phyloP scores from a whole-genome alignment of 2,329 filamentous ascomycete species.

The Trichophyton mentagrophytes region DNA sequence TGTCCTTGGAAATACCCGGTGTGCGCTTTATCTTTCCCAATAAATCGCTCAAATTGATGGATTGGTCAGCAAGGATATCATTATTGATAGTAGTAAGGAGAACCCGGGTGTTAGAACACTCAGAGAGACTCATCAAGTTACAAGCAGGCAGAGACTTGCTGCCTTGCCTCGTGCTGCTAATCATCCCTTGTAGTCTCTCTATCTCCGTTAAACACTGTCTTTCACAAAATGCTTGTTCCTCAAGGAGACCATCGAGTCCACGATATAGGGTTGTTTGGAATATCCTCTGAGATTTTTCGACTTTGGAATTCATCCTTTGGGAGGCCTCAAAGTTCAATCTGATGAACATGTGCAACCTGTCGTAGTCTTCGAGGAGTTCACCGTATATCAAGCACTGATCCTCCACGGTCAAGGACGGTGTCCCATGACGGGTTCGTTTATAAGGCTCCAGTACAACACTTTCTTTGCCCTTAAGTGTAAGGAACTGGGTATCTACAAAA shows the following conservation, averaged over 20 bases:
- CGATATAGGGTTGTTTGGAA: too few relatives aligned
- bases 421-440: background rate
- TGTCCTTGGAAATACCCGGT: background rate
- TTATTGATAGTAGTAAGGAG: background rate
- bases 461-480: background rate
- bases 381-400: background rate
- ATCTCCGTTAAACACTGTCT: slow-evolving; percentile 1
- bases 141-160: background rate
- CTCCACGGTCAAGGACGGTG: background rate
- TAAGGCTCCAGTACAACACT: background rate
- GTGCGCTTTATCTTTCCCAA: background rate
- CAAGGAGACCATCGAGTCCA: background rate
- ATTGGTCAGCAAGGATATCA: background rate
- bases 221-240: background rate
- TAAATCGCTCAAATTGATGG: background rate
- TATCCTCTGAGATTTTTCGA: background rate
- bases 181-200: background rate
- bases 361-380: slow-evolving; percentile 11
- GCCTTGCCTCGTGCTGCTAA: background rate
- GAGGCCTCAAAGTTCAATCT: slow-evolving; percentile 15
- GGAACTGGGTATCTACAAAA: background rate
- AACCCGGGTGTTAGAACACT: background rate
- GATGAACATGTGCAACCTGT: slow-evolving; percentile 13
- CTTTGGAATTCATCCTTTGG: slow-evolving; percentile 9
- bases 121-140: background rate